Conservation (phyloP, 2,329 filamentous ascomycete species). For the Fonsecaea erecta region DNA sequence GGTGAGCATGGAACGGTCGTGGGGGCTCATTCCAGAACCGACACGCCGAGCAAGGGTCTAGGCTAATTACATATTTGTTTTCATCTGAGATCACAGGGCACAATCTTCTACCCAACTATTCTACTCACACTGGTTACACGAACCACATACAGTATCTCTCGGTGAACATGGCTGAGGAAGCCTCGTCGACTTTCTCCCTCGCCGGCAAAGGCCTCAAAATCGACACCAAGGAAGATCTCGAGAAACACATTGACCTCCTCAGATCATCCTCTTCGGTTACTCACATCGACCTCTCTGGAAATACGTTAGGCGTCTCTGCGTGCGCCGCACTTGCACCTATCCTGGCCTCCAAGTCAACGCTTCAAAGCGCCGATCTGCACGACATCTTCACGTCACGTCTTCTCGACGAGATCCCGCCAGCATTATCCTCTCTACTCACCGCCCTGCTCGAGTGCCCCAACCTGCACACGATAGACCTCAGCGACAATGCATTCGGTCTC, state of each 20-base stretch:
- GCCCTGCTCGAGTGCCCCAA: conserved; percentile 84
- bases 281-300: conserved; percentile 84
- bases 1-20: neutral
- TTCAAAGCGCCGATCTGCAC: conserved; percentile 84
- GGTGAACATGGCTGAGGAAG: conserved; percentile 22
- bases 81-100: neutral
- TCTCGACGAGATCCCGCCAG: conserved; percentile 89
- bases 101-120: neutral
- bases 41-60: neutral
- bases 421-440: conserved; percentile 81
- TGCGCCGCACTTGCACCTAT: conserved; percentile 84
- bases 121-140: neutral
- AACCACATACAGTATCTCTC: neutral
- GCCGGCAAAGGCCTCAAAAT: conserved; percentile 93
- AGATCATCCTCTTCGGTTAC: conserved; percentile 70
- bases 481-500: conserved; percentile 96
- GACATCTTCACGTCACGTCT: conserved; percentile 97
- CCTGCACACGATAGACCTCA: conserved; percentile 90
- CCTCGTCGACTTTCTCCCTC: conserved; percentile 71
- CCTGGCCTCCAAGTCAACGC: conserved; percentile 78
- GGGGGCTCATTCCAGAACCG: neutral
- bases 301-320: conserved; percentile 88
- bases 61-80: neutral
- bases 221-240: conserved; percentile 82
- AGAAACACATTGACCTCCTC: conserved; percentile 78